Conservation (phyloP, 139 green algal genomes). For the Closterium sp. region DNA sequence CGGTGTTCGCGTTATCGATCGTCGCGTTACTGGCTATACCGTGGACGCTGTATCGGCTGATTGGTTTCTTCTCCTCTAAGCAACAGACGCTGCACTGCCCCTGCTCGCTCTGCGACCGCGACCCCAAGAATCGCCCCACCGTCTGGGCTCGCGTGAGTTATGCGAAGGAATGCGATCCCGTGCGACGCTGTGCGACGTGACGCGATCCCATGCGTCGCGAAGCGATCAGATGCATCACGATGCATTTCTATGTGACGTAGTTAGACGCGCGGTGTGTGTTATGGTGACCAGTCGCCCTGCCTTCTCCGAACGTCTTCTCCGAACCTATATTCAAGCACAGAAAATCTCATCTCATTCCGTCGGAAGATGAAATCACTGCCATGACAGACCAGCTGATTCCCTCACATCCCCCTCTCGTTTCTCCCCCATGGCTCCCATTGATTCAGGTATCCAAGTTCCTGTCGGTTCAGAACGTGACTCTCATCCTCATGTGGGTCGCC, state of each 20-base stretch:
- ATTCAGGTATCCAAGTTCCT: slow-evolving; percentile 40
- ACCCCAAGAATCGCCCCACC: slow-evolving; percentile 33
- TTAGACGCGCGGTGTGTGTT: background rate
- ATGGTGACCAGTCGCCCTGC: background rate
- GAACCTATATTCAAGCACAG: background rate
- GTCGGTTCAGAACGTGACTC: slow-evolving; percentile 31
- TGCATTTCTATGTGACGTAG: background rate
- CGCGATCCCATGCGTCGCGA: background rate
- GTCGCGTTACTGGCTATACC: slow-evolving; percentile 39
- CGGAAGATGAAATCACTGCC: background rate
- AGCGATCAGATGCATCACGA: background rate
- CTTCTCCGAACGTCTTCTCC: background rate
- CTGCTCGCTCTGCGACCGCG: slow-evolving; percentile 23
- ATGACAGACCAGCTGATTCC: background rate
- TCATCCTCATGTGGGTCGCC: slow-evolving; percentile 33
- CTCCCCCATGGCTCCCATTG: background rate
- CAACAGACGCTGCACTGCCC: slow-evolving; percentile 10
- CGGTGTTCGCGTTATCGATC: slow-evolving; percentile 47
- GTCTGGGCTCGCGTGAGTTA: slow-evolving; percentile 14
- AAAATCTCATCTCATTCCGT: too few species aligned
- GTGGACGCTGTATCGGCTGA: slow-evolving; percentile 38
- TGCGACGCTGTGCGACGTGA: background rate
- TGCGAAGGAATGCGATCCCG: background rate
- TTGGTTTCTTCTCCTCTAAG: background rate
- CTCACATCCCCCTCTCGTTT: background rate